A percentile compares a stretch with the other conserved stretches of the same genome.
Conservation (phyloP, 192 early-diverging fungal species). For the Jimgerdemannia flammicorona region DNA sequence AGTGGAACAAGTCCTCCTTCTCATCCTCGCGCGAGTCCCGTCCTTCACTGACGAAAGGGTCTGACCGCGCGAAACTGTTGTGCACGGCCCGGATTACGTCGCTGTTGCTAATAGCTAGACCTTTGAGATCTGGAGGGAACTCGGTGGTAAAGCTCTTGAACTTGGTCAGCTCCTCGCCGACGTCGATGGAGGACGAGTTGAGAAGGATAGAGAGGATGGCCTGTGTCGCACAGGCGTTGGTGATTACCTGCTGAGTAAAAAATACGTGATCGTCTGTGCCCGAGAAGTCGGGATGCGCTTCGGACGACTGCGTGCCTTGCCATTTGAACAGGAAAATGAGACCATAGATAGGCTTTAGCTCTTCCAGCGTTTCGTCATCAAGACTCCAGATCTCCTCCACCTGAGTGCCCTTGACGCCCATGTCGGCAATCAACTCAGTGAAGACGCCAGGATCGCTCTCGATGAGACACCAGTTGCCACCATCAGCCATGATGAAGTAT, state of each 20-base stretch:
- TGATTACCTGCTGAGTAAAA: conserved; percentile 61
- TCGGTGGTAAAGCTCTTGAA: conserved; percentile 70
- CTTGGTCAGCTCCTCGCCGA: conserved; percentile 61
- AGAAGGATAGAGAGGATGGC: conserved; percentile 76
- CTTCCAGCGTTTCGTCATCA: conserved; percentile 55
- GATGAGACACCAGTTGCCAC: conserved; percentile 83
- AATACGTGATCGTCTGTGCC: conserved; percentile 50
- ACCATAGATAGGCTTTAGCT: conserved; percentile 68
- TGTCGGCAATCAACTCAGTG: conserved; percentile 73
- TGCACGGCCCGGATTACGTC: conserved; percentile 73
- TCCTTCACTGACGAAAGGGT: conserved; percentile 71
- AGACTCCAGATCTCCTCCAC: conserved; percentile 81
- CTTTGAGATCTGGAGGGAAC: conserved; percentile 71
- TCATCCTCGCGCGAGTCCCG: conserved; percentile 45
- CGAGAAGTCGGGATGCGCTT: conserved; percentile 19
- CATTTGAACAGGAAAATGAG: conserved; percentile 85
- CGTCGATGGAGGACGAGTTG: conserved; percentile 62
- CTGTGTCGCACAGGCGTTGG: conserved; percentile 86
- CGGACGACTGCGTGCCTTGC: conserved; percentile 39
- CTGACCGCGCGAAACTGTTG: conserved; percentile 77
- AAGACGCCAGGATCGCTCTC: conserved; percentile 88
- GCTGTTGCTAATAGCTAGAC: conserved; percentile 74
- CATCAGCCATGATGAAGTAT: conserved; percentile 19
- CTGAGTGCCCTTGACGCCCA: conserved; percentile 69
- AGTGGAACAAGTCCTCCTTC: conserved; percentile 76